Percentiles rank a stretch among this genome's conserved stretches.
These are phyloP conservation scores for Pseudomicrostroma phylloplanum DNA, from an alignment of 1,284 basidiomycete genomes.

Conservation along the genomic window DNA sequence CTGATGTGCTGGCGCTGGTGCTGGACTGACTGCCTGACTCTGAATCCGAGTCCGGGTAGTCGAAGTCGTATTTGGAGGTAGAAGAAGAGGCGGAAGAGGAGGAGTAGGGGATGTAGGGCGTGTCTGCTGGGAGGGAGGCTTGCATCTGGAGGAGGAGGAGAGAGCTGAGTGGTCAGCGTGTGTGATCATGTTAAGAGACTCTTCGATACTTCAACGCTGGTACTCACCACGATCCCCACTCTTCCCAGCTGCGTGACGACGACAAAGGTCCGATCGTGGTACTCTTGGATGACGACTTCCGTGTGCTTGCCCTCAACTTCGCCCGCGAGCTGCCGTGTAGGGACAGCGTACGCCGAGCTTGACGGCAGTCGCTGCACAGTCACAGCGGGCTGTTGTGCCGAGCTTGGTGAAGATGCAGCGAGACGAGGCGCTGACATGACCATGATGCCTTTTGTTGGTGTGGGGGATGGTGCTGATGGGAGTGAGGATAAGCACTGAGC, in stretches of 20 bases:
- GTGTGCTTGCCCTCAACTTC: conserved; percentile 61
- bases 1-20: neutral
- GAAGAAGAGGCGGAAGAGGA: neutral
- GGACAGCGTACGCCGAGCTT: conserved; percentile 52
- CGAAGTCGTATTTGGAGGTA: neutral
- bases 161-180: neutral
- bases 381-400: neutral
- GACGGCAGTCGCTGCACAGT: neutral
- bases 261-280: conserved; percentile 70
- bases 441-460: too few relatives aligned
- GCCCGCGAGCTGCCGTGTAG: conserved; percentile 54
- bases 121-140: neutral
- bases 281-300: conserved; percentile 69
- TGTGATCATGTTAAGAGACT: neutral
- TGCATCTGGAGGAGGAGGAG: conserved; percentile 1
- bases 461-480: too few relatives aligned
- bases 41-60: neutral
- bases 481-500: too few relatives aligned
- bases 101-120: conserved; percentile 2
- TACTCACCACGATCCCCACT: conserved; percentile 69
- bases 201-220: too few relatives aligned
- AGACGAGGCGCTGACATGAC: neutral
- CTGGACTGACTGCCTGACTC: neutral
- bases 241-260: conserved; percentile 79
- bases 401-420: neutral